phyloP scores from a whole-genome alignment of 805 yeast genomes.

The Schwanniomyces polymorphus region DNA sequence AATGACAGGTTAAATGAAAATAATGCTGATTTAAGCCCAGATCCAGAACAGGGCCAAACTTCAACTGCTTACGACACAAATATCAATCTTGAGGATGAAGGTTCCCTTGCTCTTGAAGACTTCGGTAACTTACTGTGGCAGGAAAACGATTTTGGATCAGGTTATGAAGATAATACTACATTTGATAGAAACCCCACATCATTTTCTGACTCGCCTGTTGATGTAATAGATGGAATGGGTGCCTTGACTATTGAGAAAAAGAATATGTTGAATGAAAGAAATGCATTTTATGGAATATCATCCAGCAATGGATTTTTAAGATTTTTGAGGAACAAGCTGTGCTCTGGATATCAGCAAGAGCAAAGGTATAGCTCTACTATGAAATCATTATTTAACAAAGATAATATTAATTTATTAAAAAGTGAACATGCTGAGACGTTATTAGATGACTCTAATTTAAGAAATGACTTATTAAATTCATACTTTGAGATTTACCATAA shows the following conservation, averaged over 20 bases:
- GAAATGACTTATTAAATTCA: conserved; percentile 40
- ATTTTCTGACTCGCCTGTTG: background rate
- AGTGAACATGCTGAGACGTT: conserved; percentile 2
- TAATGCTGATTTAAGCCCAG: no score
- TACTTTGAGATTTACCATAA: conserved; percentile 62
- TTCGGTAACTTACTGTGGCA: background rate
- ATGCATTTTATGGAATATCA: conserved; percentile 9
- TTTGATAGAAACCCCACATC: background rate
- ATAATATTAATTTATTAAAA: background rate
- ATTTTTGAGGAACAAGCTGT: background rate
- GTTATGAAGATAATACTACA: background rate
- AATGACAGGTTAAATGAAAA: background rate
- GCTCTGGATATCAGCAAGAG: background rate
- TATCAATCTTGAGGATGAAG: background rate
- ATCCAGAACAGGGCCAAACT: background rate
- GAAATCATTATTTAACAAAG: background rate
- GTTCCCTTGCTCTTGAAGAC: background rate
- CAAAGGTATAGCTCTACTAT: background rate
- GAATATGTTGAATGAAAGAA: background rate
- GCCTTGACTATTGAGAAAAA: conserved; percentile 8
- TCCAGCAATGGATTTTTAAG: conserved; percentile 8
- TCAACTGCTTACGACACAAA: background rate
- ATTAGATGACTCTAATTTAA: background rate
- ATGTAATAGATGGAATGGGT: conserved; percentile 11
- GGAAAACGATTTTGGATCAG: background rate